Evolutionary conservation across 768 basidiomycete species (phyloP).

Genomic region (Tylopilus vinaceipallidus): DNA sequence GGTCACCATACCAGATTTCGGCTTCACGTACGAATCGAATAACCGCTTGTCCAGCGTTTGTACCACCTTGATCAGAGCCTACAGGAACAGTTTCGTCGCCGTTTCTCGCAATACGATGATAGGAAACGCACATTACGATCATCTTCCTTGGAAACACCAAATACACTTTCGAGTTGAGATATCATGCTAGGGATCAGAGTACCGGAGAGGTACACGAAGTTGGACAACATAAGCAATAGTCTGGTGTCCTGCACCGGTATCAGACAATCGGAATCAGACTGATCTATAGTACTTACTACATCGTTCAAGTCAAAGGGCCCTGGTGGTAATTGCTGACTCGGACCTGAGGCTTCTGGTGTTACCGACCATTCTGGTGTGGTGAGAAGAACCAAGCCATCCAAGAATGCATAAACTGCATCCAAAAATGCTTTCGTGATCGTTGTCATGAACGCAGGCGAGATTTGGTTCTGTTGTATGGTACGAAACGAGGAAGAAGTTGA

Average conservation of each 20-base stretch:
- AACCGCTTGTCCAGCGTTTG: conserved; percentile 84
- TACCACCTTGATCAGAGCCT: conserved; percentile 77
- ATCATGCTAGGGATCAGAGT: conserved; percentile 77
- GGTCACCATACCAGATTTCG: conserved; percentile 69
- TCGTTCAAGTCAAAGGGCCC: conserved; percentile 55
- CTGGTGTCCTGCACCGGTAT: conserved; percentile 67
- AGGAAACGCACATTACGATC: conserved; percentile 60
- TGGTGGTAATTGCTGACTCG: conserved; percentile 20
- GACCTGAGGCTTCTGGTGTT: conserved; percentile 5
- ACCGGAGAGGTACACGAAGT: conserved; percentile 74
- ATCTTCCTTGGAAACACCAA: conserved; percentile 66
- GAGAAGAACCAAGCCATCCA: conserved; percentile 82
- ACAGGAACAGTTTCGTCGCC: background rate
- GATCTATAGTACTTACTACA: conserved; percentile 42
- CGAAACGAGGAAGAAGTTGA: conserved; percentile 46
- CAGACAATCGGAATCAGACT: background rate
- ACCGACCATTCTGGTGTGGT: conserved; percentile 66
- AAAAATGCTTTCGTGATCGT: conserved; percentile 85
- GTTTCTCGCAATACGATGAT: background rate
- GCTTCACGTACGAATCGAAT: conserved; percentile 84
- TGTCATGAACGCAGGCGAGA: conserved; percentile 60
- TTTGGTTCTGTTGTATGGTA: conserved; percentile 54
- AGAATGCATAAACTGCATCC: conserved; percentile 79
- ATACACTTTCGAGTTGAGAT: conserved; percentile 71
- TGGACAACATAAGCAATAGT: conserved; percentile 84